Conservation (phyloP, 129 eudicot species). For the Pseudognaphalium luteoalbum region DNA sequence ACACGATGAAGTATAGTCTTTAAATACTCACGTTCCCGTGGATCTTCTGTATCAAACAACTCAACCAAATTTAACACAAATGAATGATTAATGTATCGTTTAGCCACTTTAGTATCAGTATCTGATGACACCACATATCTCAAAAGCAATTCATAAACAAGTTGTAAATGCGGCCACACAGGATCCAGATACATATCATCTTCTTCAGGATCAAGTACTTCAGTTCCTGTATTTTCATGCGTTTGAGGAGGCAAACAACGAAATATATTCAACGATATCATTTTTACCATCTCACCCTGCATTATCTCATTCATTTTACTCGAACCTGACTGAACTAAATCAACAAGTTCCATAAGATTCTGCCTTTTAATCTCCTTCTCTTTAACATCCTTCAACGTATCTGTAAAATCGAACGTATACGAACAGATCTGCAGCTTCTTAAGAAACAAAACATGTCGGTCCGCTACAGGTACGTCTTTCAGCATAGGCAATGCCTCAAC, state of each 20-base stretch:
- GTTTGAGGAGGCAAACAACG: conserved; percentile 65
- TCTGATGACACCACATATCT: conserved; percentile 59
- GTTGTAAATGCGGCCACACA: conserved; percentile 64
- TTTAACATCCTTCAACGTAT: conserved; percentile 37
- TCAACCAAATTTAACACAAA: conserved; percentile 60
- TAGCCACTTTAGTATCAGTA: conserved; percentile 59
- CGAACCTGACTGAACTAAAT: conserved; percentile 60
- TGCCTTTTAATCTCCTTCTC: conserved; percentile 74
- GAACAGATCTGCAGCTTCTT: conserved; percentile 59
- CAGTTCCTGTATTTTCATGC: conserved; percentile 53
- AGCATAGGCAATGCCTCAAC: conserved; percentile 57
- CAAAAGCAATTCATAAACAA: conserved; percentile 57
- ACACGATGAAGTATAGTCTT: conserved; percentile 66
- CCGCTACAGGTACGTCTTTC: conserved; percentile 56
- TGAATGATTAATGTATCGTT: conserved; percentile 54
- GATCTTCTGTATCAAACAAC: conserved; percentile 58
- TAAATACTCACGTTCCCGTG: conserved; percentile 59
- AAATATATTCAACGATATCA: conserved; percentile 58
- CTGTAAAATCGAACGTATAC: conserved; percentile 50
- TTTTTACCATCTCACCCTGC: conserved; percentile 63
- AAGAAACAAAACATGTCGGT: conserved; percentile 58
- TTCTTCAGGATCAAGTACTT: conserved; percentile 56
- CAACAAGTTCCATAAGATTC: conserved; percentile 56
- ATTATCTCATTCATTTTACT: conserved; percentile 67
- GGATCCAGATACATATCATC: conserved; percentile 60